A percentile compares a stretch with the other conserved stretches of the same genome.
These are phyloP conservation scores for Eimeria nieschulzi DNA, from an alignment of 169 alveolate species.

Conservation along the genomic window DNA sequence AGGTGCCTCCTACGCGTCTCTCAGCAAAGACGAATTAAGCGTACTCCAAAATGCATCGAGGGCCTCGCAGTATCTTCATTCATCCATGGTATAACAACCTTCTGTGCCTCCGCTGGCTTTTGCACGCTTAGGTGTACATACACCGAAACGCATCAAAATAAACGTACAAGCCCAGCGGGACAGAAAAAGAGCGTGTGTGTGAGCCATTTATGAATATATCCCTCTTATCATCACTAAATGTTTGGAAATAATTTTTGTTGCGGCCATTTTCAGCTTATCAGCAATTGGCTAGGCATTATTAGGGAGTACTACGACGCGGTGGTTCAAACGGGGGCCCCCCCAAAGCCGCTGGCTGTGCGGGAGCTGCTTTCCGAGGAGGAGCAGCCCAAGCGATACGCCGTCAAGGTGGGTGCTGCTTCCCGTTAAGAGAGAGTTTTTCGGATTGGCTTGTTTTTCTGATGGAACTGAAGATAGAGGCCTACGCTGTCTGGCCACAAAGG, in stretches of 20 bases:
- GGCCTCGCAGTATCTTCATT: conserved; percentile 60
- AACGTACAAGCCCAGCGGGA: no score
- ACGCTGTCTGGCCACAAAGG: no score
- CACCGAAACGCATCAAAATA: no score
- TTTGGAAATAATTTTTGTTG: no score
- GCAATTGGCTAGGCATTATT: conserved; percentile 60
- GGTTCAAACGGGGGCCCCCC: conserved; percentile 67
- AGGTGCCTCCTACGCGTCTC: background rate
- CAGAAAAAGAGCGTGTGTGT: no score
- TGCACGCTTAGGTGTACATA: background rate
- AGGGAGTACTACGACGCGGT: conserved; percentile 61
- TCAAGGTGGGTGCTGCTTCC: conserved; percentile 17
- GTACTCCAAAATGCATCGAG: conserved; percentile 20
- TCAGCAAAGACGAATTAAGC: background rate
- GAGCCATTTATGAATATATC: background rate
- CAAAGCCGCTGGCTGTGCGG: conserved; percentile 53
- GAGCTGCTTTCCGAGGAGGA: conserved; percentile 15
- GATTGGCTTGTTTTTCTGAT: no score
- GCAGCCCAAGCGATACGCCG: conserved; percentile 25
- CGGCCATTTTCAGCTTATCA: conserved; percentile 30
- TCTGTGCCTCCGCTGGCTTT: background rate
- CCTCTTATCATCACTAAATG: no score
- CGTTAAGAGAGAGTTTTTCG: background rate
- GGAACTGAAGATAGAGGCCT: no score
- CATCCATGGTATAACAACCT: conserved; percentile 34